Evolutionary conservation across 2,329 filamentous ascomycete genomes (phyloP).

Genomic region (Didymellaceae sp.): DNA sequence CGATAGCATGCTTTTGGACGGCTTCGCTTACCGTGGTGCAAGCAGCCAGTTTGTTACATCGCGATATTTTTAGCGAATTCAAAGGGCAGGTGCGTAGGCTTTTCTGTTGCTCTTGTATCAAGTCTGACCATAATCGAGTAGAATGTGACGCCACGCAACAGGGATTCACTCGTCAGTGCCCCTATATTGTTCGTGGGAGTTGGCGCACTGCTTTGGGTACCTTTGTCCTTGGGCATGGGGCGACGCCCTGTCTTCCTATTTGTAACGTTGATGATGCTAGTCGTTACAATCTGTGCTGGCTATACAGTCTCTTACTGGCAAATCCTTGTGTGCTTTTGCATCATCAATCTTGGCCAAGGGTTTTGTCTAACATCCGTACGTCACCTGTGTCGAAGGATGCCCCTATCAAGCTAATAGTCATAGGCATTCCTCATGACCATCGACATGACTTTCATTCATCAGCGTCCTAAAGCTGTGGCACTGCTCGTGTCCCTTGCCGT

Average conservation of each 20-base stretch:
- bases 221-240: constrained; percentile 47
- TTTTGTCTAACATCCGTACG: constrained; percentile 40
- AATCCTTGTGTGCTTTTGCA: constrained; percentile 38
- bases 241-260: constrained; percentile 48
- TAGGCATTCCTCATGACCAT: constrained; percentile 48
- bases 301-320: constrained; percentile 34
- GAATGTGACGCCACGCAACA: constrained; percentile 31
- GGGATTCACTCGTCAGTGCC: constrained; percentile 34
- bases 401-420: neutral
- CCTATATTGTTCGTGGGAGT: constrained; percentile 46
- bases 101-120: neutral
- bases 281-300: constrained; percentile 37
- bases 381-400: neutral
- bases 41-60: constrained; percentile 24
- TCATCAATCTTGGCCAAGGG: constrained; percentile 45
- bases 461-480: constrained; percentile 46
- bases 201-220: constrained; percentile 49
- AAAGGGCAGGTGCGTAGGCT: constrained; percentile 17
- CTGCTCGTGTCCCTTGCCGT: constrained; percentile 44
- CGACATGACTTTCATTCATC: constrained; percentile 50
- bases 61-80: constrained; percentile 23
- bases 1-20: constrained; percentile 23
- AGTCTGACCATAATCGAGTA: constrained; percentile 3
- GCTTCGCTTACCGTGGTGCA: constrained; percentile 29
- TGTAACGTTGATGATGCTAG: constrained; percentile 33